Evolutionary conservation across 1,284 basidiomycete species (phyloP), one percentile per base, ranked within the genome.

Genomic region (Heterobasidion annosum): DNA sequence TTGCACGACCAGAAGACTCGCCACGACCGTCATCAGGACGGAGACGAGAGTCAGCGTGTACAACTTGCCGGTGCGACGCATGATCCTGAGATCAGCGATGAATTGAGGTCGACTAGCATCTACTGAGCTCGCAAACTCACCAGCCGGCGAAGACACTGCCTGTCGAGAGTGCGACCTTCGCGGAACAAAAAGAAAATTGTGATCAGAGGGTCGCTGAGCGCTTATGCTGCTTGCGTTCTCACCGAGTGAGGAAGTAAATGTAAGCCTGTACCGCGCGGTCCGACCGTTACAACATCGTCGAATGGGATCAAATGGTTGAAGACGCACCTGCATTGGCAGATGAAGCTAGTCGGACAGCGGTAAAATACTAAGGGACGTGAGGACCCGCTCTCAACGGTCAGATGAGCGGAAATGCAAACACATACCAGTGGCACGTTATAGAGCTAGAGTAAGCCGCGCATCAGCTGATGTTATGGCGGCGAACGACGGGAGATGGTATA

Each of bases 211-310:
- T 52, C 61, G 56, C 52, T 52, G 48, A 25, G 48, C 44, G 50
- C 32, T 45, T 46, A 50, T 51, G 43, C 8, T 59, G 37, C 53
- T 37, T n/a, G 34, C 19, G 33, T 33, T 64, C 82, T 67, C 68
- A 93, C 82, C 50, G 91, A 91, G 72, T 93, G 91, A 33, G 93
- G 93, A 49, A 97, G 76, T 37, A 97, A 70, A 72, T 93, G 93
- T 16, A 88, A 70, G 15, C 91, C 80, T 78, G 48, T 25, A 16
- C 54, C 10, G n/a, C 12, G 6, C 37, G 37, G 34, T 12, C 56
- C 57, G 54, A 62, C 51, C 57, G 53, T 47, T 43, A 18, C 40
- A 45, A 15, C 18, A 18, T 58, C 45, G 56, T 44, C 40, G 47
- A 44, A 35, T 47, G 47, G 33, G 34, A 15, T 18, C 32, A 46